Evolutionary conservation across 352 stramenopile species (phyloP).

Genomic region (Phytophthora chlamydospora): DNA sequence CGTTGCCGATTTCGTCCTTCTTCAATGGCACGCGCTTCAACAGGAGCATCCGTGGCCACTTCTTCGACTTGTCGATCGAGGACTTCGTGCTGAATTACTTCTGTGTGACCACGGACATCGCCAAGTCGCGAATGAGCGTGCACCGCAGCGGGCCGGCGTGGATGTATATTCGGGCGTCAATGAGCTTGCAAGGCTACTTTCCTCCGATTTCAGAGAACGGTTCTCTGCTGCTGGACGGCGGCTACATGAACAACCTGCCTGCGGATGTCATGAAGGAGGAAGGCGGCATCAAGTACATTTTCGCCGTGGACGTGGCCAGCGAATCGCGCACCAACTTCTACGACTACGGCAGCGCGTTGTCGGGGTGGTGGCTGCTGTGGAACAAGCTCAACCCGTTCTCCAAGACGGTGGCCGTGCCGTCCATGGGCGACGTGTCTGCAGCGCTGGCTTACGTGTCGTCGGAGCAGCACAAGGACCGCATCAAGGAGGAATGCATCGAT

Average conservation of each 20-base stretch:
- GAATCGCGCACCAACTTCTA: conserved; percentile 79
- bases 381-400: conserved; percentile 92
- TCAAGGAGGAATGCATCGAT: conserved; percentile 87
- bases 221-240: conserved; percentile 89
- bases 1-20: conserved; percentile 88
- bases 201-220: conserved; percentile 90
- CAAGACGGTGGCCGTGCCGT: conserved; percentile 88
- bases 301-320: conserved; percentile 91
- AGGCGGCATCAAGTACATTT: conserved; percentile 88
- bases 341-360: conserved; percentile 81
- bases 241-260: conserved; percentile 95
- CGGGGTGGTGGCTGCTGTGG: conserved; percentile 92
- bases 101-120: conserved; percentile 93
- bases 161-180: conserved; percentile 92
- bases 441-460: conserved; percentile 90
- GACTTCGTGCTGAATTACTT: conserved; percentile 94
- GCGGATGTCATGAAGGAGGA: conserved; percentile 93
- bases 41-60: conserved; percentile 66
- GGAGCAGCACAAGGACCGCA: conserved; percentile 88
- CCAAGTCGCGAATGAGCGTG: conserved; percentile 86
- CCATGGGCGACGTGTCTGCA: conserved; percentile 92
- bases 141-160: conserved; percentile 87
- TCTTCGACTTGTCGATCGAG: conserved; percentile 83
- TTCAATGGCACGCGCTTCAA: conserved; percentile 91
- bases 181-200: conserved; percentile 93